These are phyloP conservation scores for Ilyonectria destructans DNA, from an alignment of 2,329 filamentous ascomycete species.

Conservation along the genomic window DNA sequence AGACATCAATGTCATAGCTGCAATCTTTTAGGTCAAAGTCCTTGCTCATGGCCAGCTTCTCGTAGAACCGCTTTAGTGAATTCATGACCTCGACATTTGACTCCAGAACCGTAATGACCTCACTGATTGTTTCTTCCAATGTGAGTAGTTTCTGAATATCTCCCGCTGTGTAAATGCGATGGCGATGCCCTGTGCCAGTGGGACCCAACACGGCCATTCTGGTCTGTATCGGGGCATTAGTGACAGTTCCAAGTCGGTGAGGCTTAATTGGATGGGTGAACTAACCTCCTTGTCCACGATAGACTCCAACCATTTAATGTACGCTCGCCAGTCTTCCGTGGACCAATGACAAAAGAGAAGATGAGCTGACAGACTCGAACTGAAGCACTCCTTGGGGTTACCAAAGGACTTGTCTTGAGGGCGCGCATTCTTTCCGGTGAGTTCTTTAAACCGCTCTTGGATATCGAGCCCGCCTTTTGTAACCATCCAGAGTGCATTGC, in stretches of 20 bases:
- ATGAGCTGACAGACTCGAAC: slow-evolving; percentile 20
- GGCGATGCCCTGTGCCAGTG: neutral
- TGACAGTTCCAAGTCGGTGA: neutral
- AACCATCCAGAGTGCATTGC: slow-evolving; percentile 24
- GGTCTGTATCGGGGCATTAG: neutral
- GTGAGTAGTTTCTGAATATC: slow-evolving; percentile 5
- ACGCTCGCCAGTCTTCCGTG: slow-evolving; percentile 18
- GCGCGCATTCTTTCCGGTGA: slow-evolving; percentile 14
- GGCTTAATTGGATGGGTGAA: neutral
- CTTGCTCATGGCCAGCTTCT: slow-evolving; percentile 2
- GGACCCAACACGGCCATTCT: slow-evolving; percentile 7
- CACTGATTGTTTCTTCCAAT: slow-evolving; percentile 5
- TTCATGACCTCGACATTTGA: slow-evolving; percentile 23
- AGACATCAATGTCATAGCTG: slow-evolving; percentile 16
- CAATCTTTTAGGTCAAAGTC: slow-evolving; percentile 13
- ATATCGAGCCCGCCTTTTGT: slow-evolving; percentile 15
- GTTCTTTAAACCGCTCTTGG: slow-evolving; percentile 14
- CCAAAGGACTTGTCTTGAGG: slow-evolving; percentile 23
- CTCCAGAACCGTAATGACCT: slow-evolving; percentile 5
- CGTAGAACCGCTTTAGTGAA: slow-evolving; percentile 16
- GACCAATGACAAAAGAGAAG: slow-evolving; percentile 25
- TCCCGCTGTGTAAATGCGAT: slow-evolving; percentile 6
- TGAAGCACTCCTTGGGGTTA: slow-evolving; percentile 6
- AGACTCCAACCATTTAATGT: slow-evolving; percentile 12
- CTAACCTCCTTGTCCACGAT: slow-evolving; percentile 10